Base-by-base conservation (phyloP, 768 basidiomycete species). In the Podaxis carcinomalis region DNA sequence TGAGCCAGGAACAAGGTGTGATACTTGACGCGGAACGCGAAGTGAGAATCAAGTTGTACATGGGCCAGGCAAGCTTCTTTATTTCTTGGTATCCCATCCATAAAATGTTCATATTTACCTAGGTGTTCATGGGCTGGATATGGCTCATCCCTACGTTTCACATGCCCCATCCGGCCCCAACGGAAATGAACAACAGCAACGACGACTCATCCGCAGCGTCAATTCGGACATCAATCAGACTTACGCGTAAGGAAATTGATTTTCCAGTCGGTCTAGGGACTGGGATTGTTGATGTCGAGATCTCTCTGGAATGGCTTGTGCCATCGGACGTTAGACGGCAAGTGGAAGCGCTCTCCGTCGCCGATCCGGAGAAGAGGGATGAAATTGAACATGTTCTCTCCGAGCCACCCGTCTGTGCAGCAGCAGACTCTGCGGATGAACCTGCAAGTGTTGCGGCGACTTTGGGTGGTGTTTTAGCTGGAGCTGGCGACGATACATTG, bases 101-200 rank as follows among this genome's bases (percentile, higher is more conserved):
- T 59, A 14, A 21, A 58, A 39, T 21, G 51, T 35, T 25, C 14
- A 58, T 10, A 37, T 25, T 68, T 28, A 16, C 51, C 21, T 42
- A 92, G 81, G 79, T 93, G 0, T 85, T 88, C 66, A 84, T 95
- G 70, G 87, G 89, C 35, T 95, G 93, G 93, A 69, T 87, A 53
- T 94, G 93, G 93, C 80, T 94, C 68, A 84, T 95, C 62, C 93
- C 93, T 0, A 78, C 85, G 0, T 94, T 94, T 75, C 90, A 94
- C 68, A 83, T 93, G 77, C 76, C 83, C 1, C 79, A 83, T 47
- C 77, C 81, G 39, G 75, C 78, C 3, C 68, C 73, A 1, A 44
- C 67, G 11, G 14, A 19, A 21, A 40, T 36, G 11, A 46, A 14
- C 6, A 63, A 68, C n/a, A 56, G 69, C 5, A 25, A 21, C 6